phyloP scores from a whole-genome alignment of 139 green algal genomes.

The Marvania coccoides region DNA sequence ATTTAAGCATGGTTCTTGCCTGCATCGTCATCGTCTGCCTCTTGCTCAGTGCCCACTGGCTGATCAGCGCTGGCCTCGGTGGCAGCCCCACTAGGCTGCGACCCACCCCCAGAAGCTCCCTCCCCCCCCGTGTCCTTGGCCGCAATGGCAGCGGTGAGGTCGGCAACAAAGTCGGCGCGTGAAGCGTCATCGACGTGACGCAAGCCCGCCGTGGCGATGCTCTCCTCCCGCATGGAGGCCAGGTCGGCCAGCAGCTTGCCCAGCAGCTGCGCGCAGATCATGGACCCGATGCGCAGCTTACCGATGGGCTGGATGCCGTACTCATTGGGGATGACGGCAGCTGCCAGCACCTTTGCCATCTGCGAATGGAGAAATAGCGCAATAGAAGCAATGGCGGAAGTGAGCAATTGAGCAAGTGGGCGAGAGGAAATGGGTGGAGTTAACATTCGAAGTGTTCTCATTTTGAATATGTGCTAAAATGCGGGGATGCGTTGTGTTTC shows the following conservation, averaged over 20 bases:
- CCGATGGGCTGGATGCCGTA: slow-evolving; percentile 62
- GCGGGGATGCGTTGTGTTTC: too few relatives aligned
- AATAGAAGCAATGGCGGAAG: not conserved
- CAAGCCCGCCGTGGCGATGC: slow-evolving; percentile 42
- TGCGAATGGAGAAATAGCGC: slow-evolving; percentile 4
- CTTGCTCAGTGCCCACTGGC: not conserved
- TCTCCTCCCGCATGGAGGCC: slow-evolving; percentile 73
- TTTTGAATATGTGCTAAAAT: too few relatives aligned
- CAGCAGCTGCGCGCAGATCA: slow-evolving; percentile 67
- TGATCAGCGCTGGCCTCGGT: not conserved
- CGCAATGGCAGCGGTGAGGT: not conserved
- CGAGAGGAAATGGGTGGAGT: not conserved
- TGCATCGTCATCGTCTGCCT: slow-evolving; percentile 7
- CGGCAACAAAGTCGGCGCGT: not conserved
- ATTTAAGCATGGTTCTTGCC: too few relatives aligned
- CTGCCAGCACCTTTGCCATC: slow-evolving; percentile 64
- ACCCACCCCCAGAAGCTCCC: not conserved
- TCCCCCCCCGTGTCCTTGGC: not conserved
- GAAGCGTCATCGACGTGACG: not conserved
- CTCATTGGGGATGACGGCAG: slow-evolving; percentile 82
- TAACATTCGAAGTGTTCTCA: too few relatives aligned
- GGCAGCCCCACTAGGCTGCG: not conserved
- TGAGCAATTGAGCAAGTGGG: not conserved
- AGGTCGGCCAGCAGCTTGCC: slow-evolving; percentile 91
- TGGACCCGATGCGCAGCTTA: slow-evolving; percentile 75